Base-by-base conservation (phyloP, 139 green algal species). In the Protoeuglena noctilucae region DNA sequence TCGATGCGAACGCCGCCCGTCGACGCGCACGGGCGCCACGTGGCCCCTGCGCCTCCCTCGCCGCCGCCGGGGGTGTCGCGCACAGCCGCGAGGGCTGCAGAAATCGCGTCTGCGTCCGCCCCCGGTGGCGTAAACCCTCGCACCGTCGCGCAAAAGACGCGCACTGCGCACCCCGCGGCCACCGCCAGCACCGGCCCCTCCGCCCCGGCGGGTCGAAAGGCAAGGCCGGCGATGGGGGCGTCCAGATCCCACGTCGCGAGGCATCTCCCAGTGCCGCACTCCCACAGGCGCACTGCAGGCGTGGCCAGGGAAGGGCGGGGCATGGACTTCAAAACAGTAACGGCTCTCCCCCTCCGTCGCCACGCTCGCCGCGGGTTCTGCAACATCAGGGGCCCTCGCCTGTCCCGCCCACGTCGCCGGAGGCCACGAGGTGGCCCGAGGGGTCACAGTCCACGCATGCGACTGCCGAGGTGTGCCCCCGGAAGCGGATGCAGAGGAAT, bases 381-480 rank as follows among this genome's bases (percentile, higher is more conserved):
- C 12, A 5, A 23, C 12, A 5, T 5, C 12, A 23, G 45, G 14
- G 45, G 9, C 24, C 16, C 16, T 25, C 16, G 45, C 18, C 17
- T 25, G 45, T 16, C 53, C 76, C 75, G 55, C 92, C 86, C 9
- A 78, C 68, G 1, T 55, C 65, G 22, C 75, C 72, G 1, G 81
- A 82, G 1, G 80, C 68, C 53, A 96, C 69, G 83, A 83, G 95
- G 62, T 94, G 82, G 1, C 83, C 87, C 1, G 57, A 69, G 1
- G 72, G 55, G 52, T 94, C 75, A 2, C 63, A 45, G 1, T 64
- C 57, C 3, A 95, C n/a, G 18, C 49, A 74, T 18, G 60, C 58
- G 23, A 95, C 81, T 53, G 81, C 58, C 46, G 57, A 70, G 0
- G 24, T 64, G 71, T 97, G 89, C 14, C 89, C 89, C n/a, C 41